Evolutionary conservation across 1,284 basidiomycete species (phyloP), one percentile per base, ranked within the genome.

Genomic region (Farysia itapuensis): DNA sequence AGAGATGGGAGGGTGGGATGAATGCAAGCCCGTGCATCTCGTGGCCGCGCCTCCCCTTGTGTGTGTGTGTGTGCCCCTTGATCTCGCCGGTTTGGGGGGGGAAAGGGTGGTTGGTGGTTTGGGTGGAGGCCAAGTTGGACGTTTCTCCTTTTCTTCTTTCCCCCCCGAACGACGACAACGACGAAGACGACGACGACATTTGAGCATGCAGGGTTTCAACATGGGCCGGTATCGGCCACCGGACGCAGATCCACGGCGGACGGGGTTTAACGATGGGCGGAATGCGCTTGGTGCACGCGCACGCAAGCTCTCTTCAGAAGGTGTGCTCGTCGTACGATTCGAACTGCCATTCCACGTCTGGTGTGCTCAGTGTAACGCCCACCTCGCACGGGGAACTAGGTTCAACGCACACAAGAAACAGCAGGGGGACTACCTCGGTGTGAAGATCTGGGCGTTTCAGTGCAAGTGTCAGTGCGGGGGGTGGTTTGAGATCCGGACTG

Each of bases 381-480:
- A 56, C 31, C 35, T 74, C 16, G 50, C 51, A 3, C 70, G 71
- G 43, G 72, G 71, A 4, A 44, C 54, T 0, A 88, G 95, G 2
- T 98, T 95, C 81, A 99, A 99, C 70, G 95, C 95, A 0, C 91
- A 96, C 77, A 99, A 99, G 82, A 86, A 86, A 79, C 95, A 94
- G 78, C 84, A 95, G 15, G 95, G 93, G n/a, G 85, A 84, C 59
- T 98, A 99, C 79, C 90, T 89, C 72, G 88, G 86, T 18, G 97
- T 93, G 0, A 89, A 92, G 2, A 95, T 99, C 42, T 97, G 82
- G 77, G 87, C 85, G 0, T 99, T 99, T 76, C 83, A 89, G 28
- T 98, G 94, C 79, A 98, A 97, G 81, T 98, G 95, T 73, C 90
- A 95, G 75, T 98, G 95, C 72, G 84, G 85, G 49, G 85, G 85